Evolutionary conservation across 768 basidiomycete genomes (phyloP), one percentile per base, ranked within the genome.

Genomic region (Termitomyces heimii): DNA sequence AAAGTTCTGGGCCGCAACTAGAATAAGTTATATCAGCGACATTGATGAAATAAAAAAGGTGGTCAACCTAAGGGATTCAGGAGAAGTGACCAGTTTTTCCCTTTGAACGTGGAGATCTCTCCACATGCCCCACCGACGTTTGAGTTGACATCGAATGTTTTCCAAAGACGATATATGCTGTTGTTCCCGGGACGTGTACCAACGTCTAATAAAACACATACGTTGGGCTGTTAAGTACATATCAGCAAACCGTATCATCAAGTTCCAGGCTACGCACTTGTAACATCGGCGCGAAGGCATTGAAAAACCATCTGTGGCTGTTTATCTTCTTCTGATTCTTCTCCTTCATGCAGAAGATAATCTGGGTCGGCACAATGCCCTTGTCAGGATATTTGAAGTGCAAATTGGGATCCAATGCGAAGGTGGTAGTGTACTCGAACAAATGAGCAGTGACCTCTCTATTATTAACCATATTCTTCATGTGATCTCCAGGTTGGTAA

Each of bases 311-410:
- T 48, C 95, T 78, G 65, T 97, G 94, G 47, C 89, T 92, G 69
- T 97, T 98, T 67, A 98, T 95, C 75, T 98, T 97, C 78, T 95
- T 94, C 68, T 92, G 88, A 68, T 96, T 98, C 76, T 85, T 90
- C 75, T 95, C 94, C 75, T 93, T 92, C 76, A 91, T 80, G 67
- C 87, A 90, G 67, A 92, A 92, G 32, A 98, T 86, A 49, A 92
- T 94, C 68, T 95, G 96, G n/a, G 89, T 93, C 2, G 94, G 94
- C 13, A 94, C 88, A 42, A 95, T 90, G 3, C 94, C 94, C 70
- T 93, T 94, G 68, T 94, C 94, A 0, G 92, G 90, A 62, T 91
- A 92, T 67, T 82, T 84, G 74, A 94, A 92, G 65, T 89, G 88
- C 43, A 94, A 72, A 64, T 88, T 84, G 1, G 88, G 77, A 67